phyloP scores from a whole-genome alignment of 1,284 basidiomycete species.

The Apiotrichum gracile region DNA sequence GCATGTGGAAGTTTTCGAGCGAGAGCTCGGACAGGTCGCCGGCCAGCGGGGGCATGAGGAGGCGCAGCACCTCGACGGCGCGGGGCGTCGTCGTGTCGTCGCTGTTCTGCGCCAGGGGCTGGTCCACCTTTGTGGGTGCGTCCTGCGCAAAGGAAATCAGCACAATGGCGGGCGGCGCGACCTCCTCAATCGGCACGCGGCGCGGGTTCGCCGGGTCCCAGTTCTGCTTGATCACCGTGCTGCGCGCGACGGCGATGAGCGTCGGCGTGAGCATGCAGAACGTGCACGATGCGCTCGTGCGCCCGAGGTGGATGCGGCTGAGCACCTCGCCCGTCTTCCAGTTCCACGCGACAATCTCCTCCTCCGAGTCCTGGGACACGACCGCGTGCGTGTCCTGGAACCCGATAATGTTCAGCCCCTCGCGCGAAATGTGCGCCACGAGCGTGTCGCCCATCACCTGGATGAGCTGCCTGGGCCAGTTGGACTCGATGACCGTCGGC shows the following conservation, averaged over 20 bases:
- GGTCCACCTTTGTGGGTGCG: slow-evolving; percentile 1
- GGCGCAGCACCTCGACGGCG: slow-evolving; percentile 25
- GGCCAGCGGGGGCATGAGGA: slow-evolving; percentile 32
- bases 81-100: slow-evolving; percentile 34
- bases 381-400: slow-evolving; percentile 10
- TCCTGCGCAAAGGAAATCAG: slow-evolving; percentile 35
- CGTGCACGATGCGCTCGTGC: slow-evolving; percentile 2
- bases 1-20: slow-evolving; percentile 31
- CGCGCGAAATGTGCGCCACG: slow-evolving; percentile 34
- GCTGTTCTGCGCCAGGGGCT: slow-evolving; percentile 25
- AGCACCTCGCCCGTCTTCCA: slow-evolving; percentile 45
- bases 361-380: slow-evolving; percentile 27
- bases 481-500: slow-evolving; percentile 13
- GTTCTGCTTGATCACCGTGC: background rate
- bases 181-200: background rate
- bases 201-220: background rate
- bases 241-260: slow-evolving; percentile 6
- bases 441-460: slow-evolving; percentile 45
- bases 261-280: slow-evolving; percentile 14
- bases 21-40: slow-evolving; percentile 8
- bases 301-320: slow-evolving; percentile 9
- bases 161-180: slow-evolving; percentile 29
- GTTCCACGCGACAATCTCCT: slow-evolving; percentile 45
- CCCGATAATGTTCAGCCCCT: slow-evolving; percentile 13
- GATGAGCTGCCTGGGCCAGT: slow-evolving; percentile 38